Conservation (phyloP, 768 basidiomycete species). For the Trametes cingulata region DNA sequence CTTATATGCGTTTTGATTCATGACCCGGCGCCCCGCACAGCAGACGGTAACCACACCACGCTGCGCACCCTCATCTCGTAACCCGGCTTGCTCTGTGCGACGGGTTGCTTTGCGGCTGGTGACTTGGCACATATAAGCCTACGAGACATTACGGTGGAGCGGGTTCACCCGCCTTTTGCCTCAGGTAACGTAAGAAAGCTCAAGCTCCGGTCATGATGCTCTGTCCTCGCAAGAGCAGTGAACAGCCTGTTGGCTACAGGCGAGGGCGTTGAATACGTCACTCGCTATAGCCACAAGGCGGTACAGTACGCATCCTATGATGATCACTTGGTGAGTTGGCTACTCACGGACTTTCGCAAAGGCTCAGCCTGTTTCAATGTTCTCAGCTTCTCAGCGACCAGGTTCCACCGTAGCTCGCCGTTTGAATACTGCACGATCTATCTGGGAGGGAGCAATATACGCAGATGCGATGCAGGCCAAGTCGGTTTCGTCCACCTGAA, state of each 20-base stretch:
- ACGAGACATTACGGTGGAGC: neutral
- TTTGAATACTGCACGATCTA: no score
- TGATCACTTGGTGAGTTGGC: neutral
- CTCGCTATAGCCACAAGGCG: neutral
- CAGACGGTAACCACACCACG: neutral
- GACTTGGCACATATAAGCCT: neutral
- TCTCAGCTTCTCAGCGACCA: no score
- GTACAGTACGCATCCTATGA: neutral
- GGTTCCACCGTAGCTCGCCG: no score
- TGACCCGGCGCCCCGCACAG: neutral
- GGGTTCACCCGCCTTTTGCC: neutral
- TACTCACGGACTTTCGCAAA: neutral
- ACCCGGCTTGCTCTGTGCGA: neutral
- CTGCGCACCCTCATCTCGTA: neutral
- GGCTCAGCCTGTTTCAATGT: no score
- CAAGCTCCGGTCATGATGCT: neutral
- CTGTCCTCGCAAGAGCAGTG: neutral
- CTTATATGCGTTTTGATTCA: neutral
- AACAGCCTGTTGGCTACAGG: neutral
- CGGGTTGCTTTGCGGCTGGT: neutral
- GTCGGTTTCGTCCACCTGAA: no score
- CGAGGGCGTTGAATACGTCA: neutral
- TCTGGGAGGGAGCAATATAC: no score
- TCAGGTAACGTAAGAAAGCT: neutral
- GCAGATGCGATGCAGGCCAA: no score